Base-by-base conservation (phyloP, 352 stramenopile species). In the Pythium coloratum region DNA sequence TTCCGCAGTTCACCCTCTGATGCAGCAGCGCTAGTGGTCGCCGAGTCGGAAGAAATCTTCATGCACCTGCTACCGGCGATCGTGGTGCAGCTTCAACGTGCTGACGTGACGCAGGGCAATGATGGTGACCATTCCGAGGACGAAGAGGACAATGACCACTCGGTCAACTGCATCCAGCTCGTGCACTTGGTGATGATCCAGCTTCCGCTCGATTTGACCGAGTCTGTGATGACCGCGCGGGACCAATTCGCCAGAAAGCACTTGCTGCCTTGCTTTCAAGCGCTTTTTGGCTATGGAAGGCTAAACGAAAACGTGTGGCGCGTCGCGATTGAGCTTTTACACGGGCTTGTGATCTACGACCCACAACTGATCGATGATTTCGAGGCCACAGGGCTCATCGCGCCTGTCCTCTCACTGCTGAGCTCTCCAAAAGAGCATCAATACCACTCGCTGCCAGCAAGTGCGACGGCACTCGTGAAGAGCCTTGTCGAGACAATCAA, bases 111-210 rank as follows among this genome's bases (percentile, higher is more conserved):
- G 3, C 38, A 66, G 13, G 46, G 40, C 26, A 56, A 28, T 34
- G 59, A 47, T 40, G 53, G 26, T 20, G 46, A 61, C 13, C 42
- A 50, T 50, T 50, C 42, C 3, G 42, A 50, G 42, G 42, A 50
- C 9, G 49, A 67, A 7, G 58, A 65, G 20, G 62, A 76, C 44
- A 56, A 80, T 56, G 61, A 68, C 50, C 56, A 79, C 5, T 62
- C 71, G 3, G 64, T 75, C 14, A 86, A 78, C 47, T 90, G 78
- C 20, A 76, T 90, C 8, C 74, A 72, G 12, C 62, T 92, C 16
- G 63, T 92, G 36, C 82, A 82, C 55, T 42, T 75, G 33, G 60
- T 82, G 1, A 57, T 92, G 47, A 60, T 92, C 24, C 75, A 90
- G 60, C 82, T 84, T 4, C 63, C 87, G 1, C 73, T 63, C 16